A percentile compares a stretch with the other conserved stretches of the same genome.
These are phyloP conservation scores for Physcomitrium patens DNA, from an alignment of 225 moss, liverwort and hornwort species.

Conservation along the genomic window DNA sequence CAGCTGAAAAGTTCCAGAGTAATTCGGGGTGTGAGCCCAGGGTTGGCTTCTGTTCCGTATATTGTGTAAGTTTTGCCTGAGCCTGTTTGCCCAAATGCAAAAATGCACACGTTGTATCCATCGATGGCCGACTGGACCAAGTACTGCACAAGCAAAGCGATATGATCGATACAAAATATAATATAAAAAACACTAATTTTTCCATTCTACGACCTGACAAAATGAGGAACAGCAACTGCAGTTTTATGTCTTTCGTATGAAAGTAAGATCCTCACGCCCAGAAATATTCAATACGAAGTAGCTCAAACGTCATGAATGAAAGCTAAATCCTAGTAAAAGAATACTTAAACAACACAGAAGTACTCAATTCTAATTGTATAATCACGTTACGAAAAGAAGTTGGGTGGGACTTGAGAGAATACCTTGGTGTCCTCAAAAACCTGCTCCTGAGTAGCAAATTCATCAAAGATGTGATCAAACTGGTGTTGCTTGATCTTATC, in stretches of 20 bases:
- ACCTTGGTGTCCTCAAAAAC: conserved; percentile 95
- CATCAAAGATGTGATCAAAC: conserved; percentile 91
- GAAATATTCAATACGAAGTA: neutral
- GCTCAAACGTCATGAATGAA: neutral
- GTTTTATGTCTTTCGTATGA: neutral
- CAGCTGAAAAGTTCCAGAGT: conserved; percentile 74
- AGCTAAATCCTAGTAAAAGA: neutral
- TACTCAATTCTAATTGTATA: neutral
- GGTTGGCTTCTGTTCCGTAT: conserved; percentile 66
- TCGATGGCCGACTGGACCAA: conserved; percentile 94
- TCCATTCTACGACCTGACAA: no score
- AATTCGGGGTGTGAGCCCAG: conserved; percentile 89
- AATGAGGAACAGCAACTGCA: conserved; percentile 1
- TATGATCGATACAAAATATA: neutral
- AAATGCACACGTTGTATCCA: conserved; percentile 98
- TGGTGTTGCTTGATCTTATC: conserved; percentile 86
- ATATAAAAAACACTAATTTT: neutral
- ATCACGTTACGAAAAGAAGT: neutral
- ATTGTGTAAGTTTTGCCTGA: conserved; percentile 98
- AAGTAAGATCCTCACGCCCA: no score
- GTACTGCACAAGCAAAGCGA: conserved; percentile 59
- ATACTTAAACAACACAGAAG: neutral
- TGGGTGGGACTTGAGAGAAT: conserved; percentile 9
- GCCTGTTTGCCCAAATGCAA: conserved; percentile 94
- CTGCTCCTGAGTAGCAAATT: conserved; percentile 72